A percentile compares a stretch with the other conserved stretches of the same genome.
Evolutionary conservation across 805 yeast genomes (phyloP).

Genomic region (Yarrowia deformans): DNA sequence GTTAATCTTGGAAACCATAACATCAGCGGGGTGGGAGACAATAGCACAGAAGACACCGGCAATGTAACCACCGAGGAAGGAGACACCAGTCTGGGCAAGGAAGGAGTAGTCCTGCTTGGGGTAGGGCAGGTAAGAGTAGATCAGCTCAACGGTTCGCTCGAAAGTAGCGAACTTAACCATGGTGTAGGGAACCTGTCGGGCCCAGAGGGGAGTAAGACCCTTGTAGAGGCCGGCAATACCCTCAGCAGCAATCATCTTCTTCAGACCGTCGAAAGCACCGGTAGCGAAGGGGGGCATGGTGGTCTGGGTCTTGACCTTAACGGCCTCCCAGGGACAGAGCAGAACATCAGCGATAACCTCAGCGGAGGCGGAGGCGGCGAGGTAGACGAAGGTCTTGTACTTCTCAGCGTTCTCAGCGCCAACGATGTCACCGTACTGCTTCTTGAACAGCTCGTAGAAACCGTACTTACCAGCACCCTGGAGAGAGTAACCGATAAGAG

Average conservation of each 20-base stretch:
- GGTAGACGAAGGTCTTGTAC: slow-evolving; percentile 68
- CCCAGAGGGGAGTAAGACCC: slow-evolving; percentile 84
- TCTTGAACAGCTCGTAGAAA: slow-evolving; percentile 80
- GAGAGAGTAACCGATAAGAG: slow-evolving; percentile 79
- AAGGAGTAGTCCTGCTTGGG: slow-evolving; percentile 67
- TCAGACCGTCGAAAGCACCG: slow-evolving; percentile 65
- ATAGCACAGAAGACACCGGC: slow-evolving; percentile 90
- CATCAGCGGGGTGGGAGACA: slow-evolving; percentile 91
- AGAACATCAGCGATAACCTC: slow-evolving; percentile 83
- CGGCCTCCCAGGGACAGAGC: slow-evolving; percentile 84
- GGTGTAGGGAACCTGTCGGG: slow-evolving; percentile 87
- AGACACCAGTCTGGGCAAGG: slow-evolving; percentile 79
- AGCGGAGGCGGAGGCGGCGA: slow-evolving; percentile 82
- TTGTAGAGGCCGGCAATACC: slow-evolving; percentile 71
- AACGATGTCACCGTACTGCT: slow-evolving; percentile 63
- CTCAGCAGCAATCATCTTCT: slow-evolving; percentile 62
- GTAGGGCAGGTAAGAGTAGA: slow-evolving; percentile 69
- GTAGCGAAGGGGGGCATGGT: slow-evolving; percentile 77
- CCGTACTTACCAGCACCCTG: slow-evolving; percentile 94
- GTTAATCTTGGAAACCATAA: slow-evolving; percentile 85
- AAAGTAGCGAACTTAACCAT: slow-evolving; percentile 88
- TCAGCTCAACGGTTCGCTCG: slow-evolving; percentile 77
- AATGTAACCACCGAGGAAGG: slow-evolving; percentile 83
- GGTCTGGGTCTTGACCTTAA: slow-evolving; percentile 86
- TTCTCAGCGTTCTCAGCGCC: slow-evolving; percentile 62